These are phyloP conservation scores for Gonium pectorale DNA, from an alignment of 139 green algal genomes.

Conservation along the genomic window DNA sequence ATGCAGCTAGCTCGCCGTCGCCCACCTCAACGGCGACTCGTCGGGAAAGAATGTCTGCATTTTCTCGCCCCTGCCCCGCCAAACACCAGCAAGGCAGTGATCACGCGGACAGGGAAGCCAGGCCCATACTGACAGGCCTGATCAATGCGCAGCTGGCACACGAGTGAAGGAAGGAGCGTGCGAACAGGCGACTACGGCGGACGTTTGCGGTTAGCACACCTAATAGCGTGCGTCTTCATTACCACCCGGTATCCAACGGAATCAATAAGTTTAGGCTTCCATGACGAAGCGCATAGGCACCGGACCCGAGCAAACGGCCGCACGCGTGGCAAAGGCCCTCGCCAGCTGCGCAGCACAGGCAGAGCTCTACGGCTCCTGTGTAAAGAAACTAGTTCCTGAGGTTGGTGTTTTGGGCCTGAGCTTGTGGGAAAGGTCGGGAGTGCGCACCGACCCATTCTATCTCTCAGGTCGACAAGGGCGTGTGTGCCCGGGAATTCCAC, in stretches of 20 bases:
- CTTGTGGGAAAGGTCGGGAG: no score
- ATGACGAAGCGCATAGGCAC: neutral
- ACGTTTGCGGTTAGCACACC: no score
- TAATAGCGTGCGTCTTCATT: neutral
- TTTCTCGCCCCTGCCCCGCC: no score
- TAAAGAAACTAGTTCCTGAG: slow-evolving; percentile 27
- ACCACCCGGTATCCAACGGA: no score
- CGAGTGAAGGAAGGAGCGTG: no score
- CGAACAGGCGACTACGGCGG: neutral
- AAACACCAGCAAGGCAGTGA: no score
- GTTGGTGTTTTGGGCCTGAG: no score
- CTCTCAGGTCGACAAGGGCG: slow-evolving; percentile 8
- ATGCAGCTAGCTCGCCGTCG: no score
- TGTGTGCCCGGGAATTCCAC: slow-evolving; percentile 29
- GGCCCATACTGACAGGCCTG: no score
- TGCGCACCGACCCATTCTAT: neutral
- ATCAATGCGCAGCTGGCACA: no score
- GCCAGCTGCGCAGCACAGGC: slow-evolving; percentile 1
- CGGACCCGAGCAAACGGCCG: neutral
- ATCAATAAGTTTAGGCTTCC: no score
- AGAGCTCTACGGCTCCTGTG: slow-evolving; percentile 27
- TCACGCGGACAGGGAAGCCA: no score
- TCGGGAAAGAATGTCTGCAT: slow-evolving; percentile 40
- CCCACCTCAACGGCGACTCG: neutral
- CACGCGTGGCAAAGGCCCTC: neutral